phyloP scores from a whole-genome alignment of 2,329 filamentous ascomycete species.

The Fusarium hainanense region DNA sequence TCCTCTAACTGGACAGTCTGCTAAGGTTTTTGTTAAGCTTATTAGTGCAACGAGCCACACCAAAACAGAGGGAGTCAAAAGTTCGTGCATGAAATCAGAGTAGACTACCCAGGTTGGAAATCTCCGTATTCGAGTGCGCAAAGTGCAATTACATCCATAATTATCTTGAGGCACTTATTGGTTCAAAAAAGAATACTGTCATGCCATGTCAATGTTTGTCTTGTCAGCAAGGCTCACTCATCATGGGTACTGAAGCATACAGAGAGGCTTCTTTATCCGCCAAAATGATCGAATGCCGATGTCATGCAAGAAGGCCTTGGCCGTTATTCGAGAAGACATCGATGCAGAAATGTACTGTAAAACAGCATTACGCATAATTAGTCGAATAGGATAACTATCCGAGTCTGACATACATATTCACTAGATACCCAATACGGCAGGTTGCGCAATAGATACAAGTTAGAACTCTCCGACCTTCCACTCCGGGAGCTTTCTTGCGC shows the following conservation, averaged over 20 bases:
- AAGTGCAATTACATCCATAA: neutral
- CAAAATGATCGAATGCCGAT: neutral
- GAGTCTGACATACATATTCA: neutral
- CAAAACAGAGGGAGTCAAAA: neutral
- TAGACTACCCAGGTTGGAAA: neutral
- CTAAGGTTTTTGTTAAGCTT: constrained; percentile 23
- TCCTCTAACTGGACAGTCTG: neutral
- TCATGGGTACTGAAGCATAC: neutral
- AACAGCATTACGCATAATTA: neutral
- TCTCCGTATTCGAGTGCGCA: neutral
- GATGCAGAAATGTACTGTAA: neutral
- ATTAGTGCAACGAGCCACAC: constrained; percentile 14
- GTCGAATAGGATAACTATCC: constrained; percentile 1
- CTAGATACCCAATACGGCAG: constrained; percentile 13
- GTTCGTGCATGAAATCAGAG: neutral
- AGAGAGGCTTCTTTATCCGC: neutral
- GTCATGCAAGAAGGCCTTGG: constrained; percentile 4
- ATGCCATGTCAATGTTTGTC: no score
- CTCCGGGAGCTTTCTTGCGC: constrained; percentile 10
- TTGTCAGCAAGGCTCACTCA: neutral
- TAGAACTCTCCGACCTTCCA: constrained; percentile 15
- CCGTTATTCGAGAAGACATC: constrained; percentile 2
- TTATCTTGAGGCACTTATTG: neutral
- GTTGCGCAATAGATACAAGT: neutral
- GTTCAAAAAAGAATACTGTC: neutral